Conservation (phyloP, 2,329 filamentous ascomycete species). For the Epicoccum sorghinum region DNA sequence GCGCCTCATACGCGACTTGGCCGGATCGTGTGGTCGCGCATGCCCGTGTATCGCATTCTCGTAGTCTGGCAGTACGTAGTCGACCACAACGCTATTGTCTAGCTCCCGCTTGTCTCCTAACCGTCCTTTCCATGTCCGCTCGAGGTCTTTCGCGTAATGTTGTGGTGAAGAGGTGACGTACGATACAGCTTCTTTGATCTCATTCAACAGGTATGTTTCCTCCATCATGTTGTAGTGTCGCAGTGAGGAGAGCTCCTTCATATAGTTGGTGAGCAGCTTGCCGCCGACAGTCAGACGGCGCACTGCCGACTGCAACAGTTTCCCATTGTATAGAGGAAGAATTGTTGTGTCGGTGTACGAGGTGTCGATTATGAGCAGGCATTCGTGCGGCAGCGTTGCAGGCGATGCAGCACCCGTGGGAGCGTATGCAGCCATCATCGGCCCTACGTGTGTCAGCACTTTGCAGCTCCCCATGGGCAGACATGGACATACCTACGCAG, state of each 20-base stretch:
- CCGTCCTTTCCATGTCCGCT: constrained; percentile 75
- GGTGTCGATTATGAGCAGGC: constrained; percentile 85
- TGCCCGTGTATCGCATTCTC: constrained; percentile 69
- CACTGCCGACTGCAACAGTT: constrained; percentile 78
- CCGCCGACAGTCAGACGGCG: constrained; percentile 89
- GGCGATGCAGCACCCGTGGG: constrained; percentile 51
- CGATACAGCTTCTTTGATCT: constrained; percentile 91
- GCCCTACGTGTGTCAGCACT: constrained; percentile 55
- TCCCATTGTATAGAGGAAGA: constrained; percentile 82
- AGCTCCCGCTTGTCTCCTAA: constrained; percentile 64
- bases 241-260: constrained; percentile 86
- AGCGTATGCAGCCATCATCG: constrained; percentile 81
- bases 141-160: constrained; percentile 74
- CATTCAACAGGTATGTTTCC: constrained; percentile 90
- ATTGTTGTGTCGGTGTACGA: constrained; percentile 94
- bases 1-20: constrained; percentile 60
- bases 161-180: constrained; percentile 72
- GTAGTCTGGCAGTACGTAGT: constrained; percentile 90
- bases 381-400: constrained; percentile 69
- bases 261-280: constrained; percentile 89
- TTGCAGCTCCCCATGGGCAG: background rate
- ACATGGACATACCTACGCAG: constrained; percentile 62
- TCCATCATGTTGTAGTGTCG: constrained; percentile 96
- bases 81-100: constrained; percentile 69
- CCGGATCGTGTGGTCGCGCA: constrained; percentile 77